Percentiles rank a stretch among this genome's conserved stretches.
These are phyloP conservation scores for Drosera capensis DNA, from an alignment of 148 eudicot species.

Conservation along the genomic window DNA sequence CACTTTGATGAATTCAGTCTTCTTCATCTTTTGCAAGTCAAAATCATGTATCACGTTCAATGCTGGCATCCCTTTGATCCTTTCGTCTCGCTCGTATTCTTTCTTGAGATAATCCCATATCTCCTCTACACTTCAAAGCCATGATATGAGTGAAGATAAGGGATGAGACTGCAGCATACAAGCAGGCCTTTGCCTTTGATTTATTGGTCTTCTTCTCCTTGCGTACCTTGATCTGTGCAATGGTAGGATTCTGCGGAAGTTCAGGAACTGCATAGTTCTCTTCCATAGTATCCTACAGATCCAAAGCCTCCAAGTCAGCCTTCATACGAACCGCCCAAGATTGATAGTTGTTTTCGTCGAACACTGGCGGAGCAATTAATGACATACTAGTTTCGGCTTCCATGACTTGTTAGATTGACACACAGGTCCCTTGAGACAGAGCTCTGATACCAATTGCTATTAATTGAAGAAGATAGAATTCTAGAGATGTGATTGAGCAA, in stretches of 20 bases:
- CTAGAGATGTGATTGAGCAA: no score
- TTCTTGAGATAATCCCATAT: constrained; percentile 9
- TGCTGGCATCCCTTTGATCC: constrained; percentile 7
- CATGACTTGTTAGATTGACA: constrained; percentile 2
- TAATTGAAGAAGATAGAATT: no score
- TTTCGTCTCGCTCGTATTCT: constrained; percentile 10
- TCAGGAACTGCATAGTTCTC: no score
- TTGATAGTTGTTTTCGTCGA: constrained; percentile 6
- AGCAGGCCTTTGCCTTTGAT: constrained; percentile 6
- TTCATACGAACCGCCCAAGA: constrained; percentile 8
- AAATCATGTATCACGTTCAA: constrained; percentile 11
- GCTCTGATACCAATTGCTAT: constrained; percentile 1
- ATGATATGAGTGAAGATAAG: constrained; percentile 6
- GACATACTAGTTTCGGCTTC: constrained; percentile 2
- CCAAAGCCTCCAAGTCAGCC: constrained; percentile 5
- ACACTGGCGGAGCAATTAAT: constrained; percentile 2
- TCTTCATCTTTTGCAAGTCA: constrained; percentile 14
- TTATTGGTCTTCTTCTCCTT: no score
- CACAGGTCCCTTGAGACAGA: constrained; percentile 1
- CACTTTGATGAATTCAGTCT: constrained; percentile 4
- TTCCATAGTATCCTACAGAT: constrained; percentile 2
- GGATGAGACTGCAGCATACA: constrained; percentile 4
- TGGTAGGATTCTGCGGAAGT: no score
- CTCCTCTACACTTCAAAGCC: constrained; percentile 6
- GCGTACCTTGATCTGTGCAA: no score